Evolutionary conservation across 495 filamentous ascomycete genomes (phyloP).

Genomic region (Cetradonia linearis): DNA sequence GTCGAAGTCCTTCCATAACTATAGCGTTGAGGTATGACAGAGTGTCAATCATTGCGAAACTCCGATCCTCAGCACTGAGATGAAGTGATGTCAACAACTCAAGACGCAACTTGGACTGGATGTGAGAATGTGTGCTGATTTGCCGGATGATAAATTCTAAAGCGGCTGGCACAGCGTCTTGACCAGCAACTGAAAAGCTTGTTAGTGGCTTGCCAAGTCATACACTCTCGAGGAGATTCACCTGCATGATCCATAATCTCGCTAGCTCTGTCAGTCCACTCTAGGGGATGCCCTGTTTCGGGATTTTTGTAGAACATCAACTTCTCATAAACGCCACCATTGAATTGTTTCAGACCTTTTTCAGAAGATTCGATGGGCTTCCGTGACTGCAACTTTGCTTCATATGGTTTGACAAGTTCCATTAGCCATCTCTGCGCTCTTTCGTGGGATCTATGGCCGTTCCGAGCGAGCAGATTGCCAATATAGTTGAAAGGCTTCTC

Average conservation of each 20-base stretch:
- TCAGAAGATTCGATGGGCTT: not conserved
- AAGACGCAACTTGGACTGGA: slow-evolving; percentile 14
- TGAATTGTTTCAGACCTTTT: not conserved
- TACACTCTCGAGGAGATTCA: not conserved
- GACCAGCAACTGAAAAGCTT: slow-evolving; percentile 13
- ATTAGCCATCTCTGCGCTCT: slow-evolving; percentile 13
- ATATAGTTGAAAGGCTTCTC: slow-evolving; percentile 15
- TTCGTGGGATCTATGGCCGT: slow-evolving; percentile 6
- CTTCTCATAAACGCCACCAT: slow-evolving; percentile 9
- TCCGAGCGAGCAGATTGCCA: slow-evolving; percentile 4
- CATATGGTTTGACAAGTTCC: slow-evolving; percentile 9
- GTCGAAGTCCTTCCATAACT: slow-evolving; percentile 19
- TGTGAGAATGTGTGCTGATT: slow-evolving; percentile 11
- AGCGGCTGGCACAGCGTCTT: slow-evolving; percentile 17
- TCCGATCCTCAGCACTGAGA: slow-evolving; percentile 2
- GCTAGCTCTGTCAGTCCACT: slow-evolving; percentile 15
- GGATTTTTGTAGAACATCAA: slow-evolving; percentile 8
- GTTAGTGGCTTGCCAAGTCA: not conserved
- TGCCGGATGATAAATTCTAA: slow-evolving; percentile 16
- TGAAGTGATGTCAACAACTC: slow-evolving; percentile 11
- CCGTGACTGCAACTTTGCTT: not conserved
- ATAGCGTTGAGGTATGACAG: slow-evolving; percentile 52
- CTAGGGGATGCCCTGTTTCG: not conserved
- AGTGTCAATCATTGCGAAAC: slow-evolving; percentile 37
- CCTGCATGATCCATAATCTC: slow-evolving; percentile 23